A percentile compares a stretch with the other conserved stretches of the same genome.
Evolutionary conservation across 768 basidiomycete species (phyloP).

Genomic region (Leucogyrophana mollusca): DNA sequence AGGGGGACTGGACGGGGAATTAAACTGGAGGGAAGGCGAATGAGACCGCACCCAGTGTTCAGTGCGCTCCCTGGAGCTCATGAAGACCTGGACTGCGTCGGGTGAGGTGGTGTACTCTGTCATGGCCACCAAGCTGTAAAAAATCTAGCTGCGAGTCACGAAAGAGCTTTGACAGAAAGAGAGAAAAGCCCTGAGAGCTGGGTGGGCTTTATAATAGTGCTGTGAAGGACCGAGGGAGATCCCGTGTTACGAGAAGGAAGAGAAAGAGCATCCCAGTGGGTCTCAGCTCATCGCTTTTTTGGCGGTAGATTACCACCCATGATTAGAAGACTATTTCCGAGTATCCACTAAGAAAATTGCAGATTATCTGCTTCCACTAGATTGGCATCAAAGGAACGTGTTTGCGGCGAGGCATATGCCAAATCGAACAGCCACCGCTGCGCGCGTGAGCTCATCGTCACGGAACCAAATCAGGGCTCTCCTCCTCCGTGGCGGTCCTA

Average conservation of each 20-base stretch:
- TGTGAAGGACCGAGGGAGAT: slow-evolving; percentile 15
- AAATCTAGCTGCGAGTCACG: neutral
- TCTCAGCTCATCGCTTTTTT: slow-evolving; percentile 19
- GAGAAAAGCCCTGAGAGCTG: slow-evolving; percentile 7
- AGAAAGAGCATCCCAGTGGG: slow-evolving; percentile 13
- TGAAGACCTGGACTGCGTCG: slow-evolving; percentile 56
- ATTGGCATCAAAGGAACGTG: slow-evolving; percentile 28
- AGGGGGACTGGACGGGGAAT: slow-evolving; percentile 61
- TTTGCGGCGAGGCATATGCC: slow-evolving; percentile 25
- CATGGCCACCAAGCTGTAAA: slow-evolving; percentile 36
- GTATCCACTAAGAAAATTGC: slow-evolving; percentile 13
- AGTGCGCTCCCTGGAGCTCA: slow-evolving; percentile 60
- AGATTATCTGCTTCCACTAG: slow-evolving; percentile 21
- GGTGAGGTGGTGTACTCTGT: slow-evolving; percentile 64
- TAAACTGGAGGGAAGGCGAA: slow-evolving; percentile 37
- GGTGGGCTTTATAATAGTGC: slow-evolving; percentile 21
- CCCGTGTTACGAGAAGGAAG: slow-evolving; percentile 20
- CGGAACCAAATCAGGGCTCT: neutral
- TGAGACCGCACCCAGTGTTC: slow-evolving; percentile 60
- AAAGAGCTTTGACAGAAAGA: slow-evolving; percentile 3
- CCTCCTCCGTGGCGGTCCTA: too few species aligned
- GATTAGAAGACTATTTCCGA: slow-evolving; percentile 32
- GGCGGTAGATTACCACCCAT: slow-evolving; percentile 17
- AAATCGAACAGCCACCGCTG: slow-evolving; percentile 7
- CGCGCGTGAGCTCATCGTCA: slow-evolving; percentile 4